Base-by-base conservation (phyloP, 306 rosid genomes). In the Fragaria vesca region DNA sequence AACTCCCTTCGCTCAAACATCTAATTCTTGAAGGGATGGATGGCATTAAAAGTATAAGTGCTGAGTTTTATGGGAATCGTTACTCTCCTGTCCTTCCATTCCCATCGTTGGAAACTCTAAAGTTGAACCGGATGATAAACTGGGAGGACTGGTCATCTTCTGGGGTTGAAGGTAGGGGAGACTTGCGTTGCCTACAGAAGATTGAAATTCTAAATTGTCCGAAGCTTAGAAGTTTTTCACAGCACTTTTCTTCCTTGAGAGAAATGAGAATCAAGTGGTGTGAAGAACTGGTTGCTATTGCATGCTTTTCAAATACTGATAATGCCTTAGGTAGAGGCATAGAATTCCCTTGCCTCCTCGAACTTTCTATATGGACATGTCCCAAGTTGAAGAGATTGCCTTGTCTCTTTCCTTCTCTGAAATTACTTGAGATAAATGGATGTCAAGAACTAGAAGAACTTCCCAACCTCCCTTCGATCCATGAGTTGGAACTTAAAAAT, bases 141-240 rank as follows among this genome's bases (percentile, higher is more conserved):
- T 79, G 77, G 83, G 80, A 83, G 58, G 74, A 83, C 4, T 83
- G 83, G 86, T 63, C 76, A 3, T 78, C 75, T 70, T 79, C 80
- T 62, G 83, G 74, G 68, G 45, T 74, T 83, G 80, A 71, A 75
- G 80, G 80, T 24, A 18, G 42, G 17, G 80, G 62, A 45, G 81
- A 70, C 46, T 83, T 83, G 7, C 40, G 40, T 40, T n/a, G n/a
- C 21, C 78, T 83, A 17, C 42, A 67, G 71, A 69, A 80, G 36
- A 69, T 83, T 24, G 83, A 83, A 51, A 74, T 83, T 42, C 26
- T 18, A 15, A 70, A 83, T 69, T 83, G 80, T 75, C 83, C 86
- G 5, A 83, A 83, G 83, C 74, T 83, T 32, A 62, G 70, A 42
- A 69, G 65, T 30, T 75, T 79, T 17, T 60, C 75, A 13, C 85